Base-by-base conservation (phyloP, 805 yeast species). In the Ogataea ramenticola region DNA sequence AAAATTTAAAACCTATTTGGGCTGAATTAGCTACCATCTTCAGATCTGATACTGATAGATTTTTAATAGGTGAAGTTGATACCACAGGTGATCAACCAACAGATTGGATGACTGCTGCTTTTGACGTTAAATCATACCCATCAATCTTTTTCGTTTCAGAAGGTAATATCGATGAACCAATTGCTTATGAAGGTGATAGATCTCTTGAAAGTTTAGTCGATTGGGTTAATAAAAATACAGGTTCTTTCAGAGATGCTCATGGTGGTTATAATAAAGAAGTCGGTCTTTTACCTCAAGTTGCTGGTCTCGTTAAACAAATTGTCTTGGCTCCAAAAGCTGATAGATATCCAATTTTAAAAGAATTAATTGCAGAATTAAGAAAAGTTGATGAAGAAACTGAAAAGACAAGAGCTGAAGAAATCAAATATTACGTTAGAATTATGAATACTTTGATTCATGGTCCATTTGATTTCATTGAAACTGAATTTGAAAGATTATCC, bases 1-100 rank as follows among this genome's bases (percentile, higher is more conserved):
- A 74, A 58, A 60, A 64, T 17, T 61, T 80, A 51, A 65, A 68
- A 45, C 82, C 84, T 2, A 61, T 58, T 10, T 76, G 77, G 66
- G 72, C 68, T 37, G 48, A 62, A 41, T 61, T 80, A 42, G 81
- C 85, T 5, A 56, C 61, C n/a, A 61, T 72, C 3, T 72, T 74
- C 39, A 71, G 63, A 37, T 52, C 51, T 19, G 72, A 75, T 46
- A 51, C 62, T 17, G 67, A 61, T 26, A 60, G 57, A 32, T 49
- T 76, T 29, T 47, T 68, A 26, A 68, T 73, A 48, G 81, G 60
- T 48, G 67, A 67, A 44, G 75, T 78, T 15, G 74, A 72, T 45
- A 66, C 74, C 39, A 70, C 78, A 12, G 62, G 60, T 36, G 70
- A 63, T 32, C 71, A 65, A 12, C 70, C 76, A 22, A 61, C 74